Evolutionary conservation across 805 yeast species (phyloP).

Genomic region (Yarrowia hollandica): DNA sequence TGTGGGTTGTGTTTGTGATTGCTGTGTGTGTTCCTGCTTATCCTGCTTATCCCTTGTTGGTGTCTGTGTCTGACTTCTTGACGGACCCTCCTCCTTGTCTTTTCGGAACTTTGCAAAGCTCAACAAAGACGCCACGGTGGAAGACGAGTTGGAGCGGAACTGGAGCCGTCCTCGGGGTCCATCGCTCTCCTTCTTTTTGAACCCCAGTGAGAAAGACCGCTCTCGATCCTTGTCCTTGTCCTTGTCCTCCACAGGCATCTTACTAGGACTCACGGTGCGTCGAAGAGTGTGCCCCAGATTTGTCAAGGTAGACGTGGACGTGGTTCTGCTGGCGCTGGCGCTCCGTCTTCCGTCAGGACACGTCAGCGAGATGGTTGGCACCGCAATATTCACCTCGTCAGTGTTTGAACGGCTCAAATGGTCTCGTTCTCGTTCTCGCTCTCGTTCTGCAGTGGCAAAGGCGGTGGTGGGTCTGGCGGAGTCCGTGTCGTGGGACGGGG

Average conservation of each 20-base stretch:
- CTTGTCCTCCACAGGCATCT: neutral
- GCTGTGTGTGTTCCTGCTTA: neutral
- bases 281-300: conserved; percentile 1
- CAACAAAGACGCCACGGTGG: conserved; percentile 21
- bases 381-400: conserved; percentile 12
- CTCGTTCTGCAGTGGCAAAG: too few relatives aligned
- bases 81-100: conserved; percentile 2
- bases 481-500: neutral
- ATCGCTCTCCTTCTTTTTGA: conserved; percentile 21
- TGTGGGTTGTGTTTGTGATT: neutral
- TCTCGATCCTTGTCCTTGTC: neutral
- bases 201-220: conserved; percentile 19
- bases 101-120: conserved; percentile 22
- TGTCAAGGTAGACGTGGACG: neutral
- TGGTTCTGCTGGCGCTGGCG: neutral
- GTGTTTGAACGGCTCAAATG: neutral
- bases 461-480: neutral
- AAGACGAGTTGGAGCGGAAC: conserved; percentile 26
- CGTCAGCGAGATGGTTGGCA: conserved; percentile 17
- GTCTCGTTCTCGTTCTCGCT: neutral
- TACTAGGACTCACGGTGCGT: conserved; percentile 4
- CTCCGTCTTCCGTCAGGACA: neutral
- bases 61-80: neutral
- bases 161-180: conserved; percentile 15
- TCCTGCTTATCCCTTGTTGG: too few relatives aligned